Evolutionary conservation across 352 stramenopile genomes (phyloP).

Genomic region (Proteromonas lacertae): DNA sequence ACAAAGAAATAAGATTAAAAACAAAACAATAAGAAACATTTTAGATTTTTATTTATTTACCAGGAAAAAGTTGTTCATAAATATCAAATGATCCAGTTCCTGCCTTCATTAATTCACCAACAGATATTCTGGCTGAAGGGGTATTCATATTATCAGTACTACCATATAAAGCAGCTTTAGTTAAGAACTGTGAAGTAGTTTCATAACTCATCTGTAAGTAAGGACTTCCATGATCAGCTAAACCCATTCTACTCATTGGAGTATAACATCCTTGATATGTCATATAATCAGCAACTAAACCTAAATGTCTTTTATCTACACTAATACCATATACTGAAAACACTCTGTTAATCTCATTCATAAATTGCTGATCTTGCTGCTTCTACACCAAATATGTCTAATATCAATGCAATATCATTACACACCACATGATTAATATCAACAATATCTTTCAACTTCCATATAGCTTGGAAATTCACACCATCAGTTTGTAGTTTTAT

Average conservation of each 20-base stretch:
- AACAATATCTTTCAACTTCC: slow-evolving; percentile 32
- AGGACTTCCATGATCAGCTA: slow-evolving; percentile 66
- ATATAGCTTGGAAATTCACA: slow-evolving; percentile 91
- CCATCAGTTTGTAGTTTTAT: slow-evolving; percentile 53
- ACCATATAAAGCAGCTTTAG: slow-evolving; percentile 30
- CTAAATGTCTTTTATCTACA: slow-evolving; percentile 84
- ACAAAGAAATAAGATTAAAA: too few relatives aligned
- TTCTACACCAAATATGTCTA: slow-evolving; percentile 88
- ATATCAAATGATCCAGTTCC: slow-evolving; percentile 1
- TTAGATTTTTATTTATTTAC: too few relatives aligned
- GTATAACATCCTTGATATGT: slow-evolving; percentile 80
- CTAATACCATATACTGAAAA: slow-evolving; percentile 97
- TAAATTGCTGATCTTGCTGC: slow-evolving; percentile 76
- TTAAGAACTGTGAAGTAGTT: slow-evolving; percentile 92
- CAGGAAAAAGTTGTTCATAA: too few relatives aligned
- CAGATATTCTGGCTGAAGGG: not conserved
- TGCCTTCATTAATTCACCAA: not conserved
- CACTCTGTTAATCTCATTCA: slow-evolving; percentile 87
- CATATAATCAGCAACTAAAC: slow-evolving; percentile 97
- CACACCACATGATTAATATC: slow-evolving; percentile 58
- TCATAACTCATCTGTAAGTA: slow-evolving; percentile 99
- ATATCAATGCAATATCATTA: slow-evolving; percentile 84
- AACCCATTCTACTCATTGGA: slow-evolving; percentile 28
- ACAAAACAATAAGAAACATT: too few relatives aligned
- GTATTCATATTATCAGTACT: not conserved